Base-by-base conservation (phyloP, 2,329 filamentous ascomycete species). In the Thyridium curvatum region DNA sequence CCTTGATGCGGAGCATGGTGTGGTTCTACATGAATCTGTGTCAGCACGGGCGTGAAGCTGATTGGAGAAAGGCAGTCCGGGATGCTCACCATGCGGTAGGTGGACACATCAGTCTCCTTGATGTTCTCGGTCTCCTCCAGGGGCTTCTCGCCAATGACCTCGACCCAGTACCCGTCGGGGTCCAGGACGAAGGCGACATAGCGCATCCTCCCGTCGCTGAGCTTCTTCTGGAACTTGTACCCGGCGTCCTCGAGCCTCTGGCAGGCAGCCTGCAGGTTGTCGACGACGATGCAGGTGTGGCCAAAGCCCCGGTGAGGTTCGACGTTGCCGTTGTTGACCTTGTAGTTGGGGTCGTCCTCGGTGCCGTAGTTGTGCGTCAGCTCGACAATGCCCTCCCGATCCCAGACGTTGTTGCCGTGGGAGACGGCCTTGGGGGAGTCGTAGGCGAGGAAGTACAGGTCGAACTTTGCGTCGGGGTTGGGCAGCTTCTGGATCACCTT, bases 1-100 rank as follows among this genome's bases (percentile, higher is more conserved):
- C 80, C 68, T 96, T 97, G 65, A 97, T 84, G 21, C 93, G 86
- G 51, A 98, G 78, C 93, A 97, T 97, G 41, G 86, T 89, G 66
- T 93, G 86, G 66, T 93, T 90, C 79, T 84, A 44, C 8, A 26
- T 10, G 21, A 26, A 6, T n/a, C n/a, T 15, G 1, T 10, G 8
- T 21, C 21, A 35, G 18, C n/a, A n/a, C 29, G 10, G 15, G 4
- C 5, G 30, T 16, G 8, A 12, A n/a, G n/a, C 12, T 12, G 7
- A 3, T 6, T 16, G 15, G 8, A n/a, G 9, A 4, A 14, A 15
- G 14, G n/a, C 37, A 5, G 5, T 13, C 9, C 14, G 5, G 8
- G 18, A 17, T 16, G 28, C 60, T 38, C 50, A 74, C 73, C 74
- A 83, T 81, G 51, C 84, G 80, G 61, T 97, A 97, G 26, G 79